Conservation (phyloP, 2,329 filamentous ascomycete genomes). For the Chaetomium sp. region DNA sequence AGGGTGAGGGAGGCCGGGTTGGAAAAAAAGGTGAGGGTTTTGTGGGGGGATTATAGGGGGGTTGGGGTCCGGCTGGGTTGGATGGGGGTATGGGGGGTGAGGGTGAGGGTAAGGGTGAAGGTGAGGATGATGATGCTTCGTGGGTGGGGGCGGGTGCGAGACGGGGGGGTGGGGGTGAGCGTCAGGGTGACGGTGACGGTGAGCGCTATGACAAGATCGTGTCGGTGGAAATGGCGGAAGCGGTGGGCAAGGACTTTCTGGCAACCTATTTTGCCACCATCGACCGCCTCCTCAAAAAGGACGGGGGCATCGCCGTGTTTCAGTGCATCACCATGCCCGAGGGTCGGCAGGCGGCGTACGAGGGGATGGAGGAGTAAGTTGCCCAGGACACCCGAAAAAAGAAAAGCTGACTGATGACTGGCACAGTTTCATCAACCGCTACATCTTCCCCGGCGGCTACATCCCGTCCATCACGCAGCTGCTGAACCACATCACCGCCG, state of each 20-base stretch:
- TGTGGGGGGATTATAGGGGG: constrained; percentile 67
- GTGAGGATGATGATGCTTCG: background rate
- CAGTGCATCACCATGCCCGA: constrained; percentile 80
- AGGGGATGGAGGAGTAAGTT: constrained; percentile 63
- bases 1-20: constrained; percentile 64
- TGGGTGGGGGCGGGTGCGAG: background rate
- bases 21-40: constrained; percentile 62
- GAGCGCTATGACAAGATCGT: constrained; percentile 69
- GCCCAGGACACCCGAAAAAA: background rate
- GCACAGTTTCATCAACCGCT: constrained; percentile 66
- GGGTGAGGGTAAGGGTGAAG: background rate
- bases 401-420: background rate
- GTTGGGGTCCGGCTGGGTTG: constrained; percentile 39
- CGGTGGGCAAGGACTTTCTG: constrained; percentile 68
- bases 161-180: no score
- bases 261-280: constrained; percentile 68
- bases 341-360: constrained; percentile 65
- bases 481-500: constrained; percentile 60
- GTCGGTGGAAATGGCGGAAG: constrained; percentile 78
- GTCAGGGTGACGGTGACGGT: constrained; percentile 31
- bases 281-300: constrained; percentile 63
- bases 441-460: constrained; percentile 79
- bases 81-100: no score
- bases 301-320: constrained; percentile 69
- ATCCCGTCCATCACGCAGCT: constrained; percentile 61